phyloP scores from a whole-genome alignment of 2,329 filamentous ascomycete species.

The Beauveria bassiana region DNA sequence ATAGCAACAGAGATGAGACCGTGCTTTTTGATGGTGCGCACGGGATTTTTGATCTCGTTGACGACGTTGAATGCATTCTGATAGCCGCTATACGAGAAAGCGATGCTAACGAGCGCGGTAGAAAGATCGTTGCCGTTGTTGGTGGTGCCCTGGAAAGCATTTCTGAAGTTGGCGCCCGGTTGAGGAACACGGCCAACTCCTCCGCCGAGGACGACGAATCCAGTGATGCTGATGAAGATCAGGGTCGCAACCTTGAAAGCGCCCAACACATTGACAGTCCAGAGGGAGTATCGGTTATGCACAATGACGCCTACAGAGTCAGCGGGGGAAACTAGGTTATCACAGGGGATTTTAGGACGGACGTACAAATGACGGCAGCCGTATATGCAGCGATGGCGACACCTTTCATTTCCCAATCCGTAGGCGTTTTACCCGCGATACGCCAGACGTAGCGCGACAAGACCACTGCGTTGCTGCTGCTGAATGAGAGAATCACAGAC shows the following conservation, averaged over 20 bases:
- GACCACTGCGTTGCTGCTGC: constrained; percentile 58
- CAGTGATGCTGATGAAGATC: constrained; percentile 54
- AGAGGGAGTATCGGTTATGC: constrained; percentile 50
- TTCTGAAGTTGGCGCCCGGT: constrained; percentile 27
- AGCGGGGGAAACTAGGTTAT: neutral
- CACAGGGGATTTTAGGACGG: constrained; percentile 16
- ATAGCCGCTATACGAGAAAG: constrained; percentile 51
- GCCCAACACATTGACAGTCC: constrained; percentile 48
- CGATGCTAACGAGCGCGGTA: constrained; percentile 48
- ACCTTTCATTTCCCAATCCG: constrained; percentile 59
- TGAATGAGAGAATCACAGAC: constrained; percentile 56
- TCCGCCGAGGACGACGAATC: constrained; percentile 49
- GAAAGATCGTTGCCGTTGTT: constrained; percentile 29
- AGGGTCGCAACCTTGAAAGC: constrained; percentile 53
- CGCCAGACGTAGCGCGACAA: constrained; percentile 56
- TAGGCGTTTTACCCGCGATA: constrained; percentile 41
- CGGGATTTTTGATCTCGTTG: constrained; percentile 54
- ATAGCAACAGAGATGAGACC: constrained; percentile 41
- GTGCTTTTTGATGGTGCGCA: constrained; percentile 44
- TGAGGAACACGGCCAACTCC: constrained; percentile 23
- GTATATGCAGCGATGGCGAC: constrained; percentile 59
- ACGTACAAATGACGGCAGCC: constrained; percentile 46
- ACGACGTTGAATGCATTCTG: constrained; percentile 54
- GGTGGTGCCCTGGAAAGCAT: constrained; percentile 28
- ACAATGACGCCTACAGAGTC: constrained; percentile 31